Percentiles rank a stretch among this genome's conserved stretches.
phyloP scores from a whole-genome alignment of 345 rosid genomes.

The Hibiscus mutabilis region DNA sequence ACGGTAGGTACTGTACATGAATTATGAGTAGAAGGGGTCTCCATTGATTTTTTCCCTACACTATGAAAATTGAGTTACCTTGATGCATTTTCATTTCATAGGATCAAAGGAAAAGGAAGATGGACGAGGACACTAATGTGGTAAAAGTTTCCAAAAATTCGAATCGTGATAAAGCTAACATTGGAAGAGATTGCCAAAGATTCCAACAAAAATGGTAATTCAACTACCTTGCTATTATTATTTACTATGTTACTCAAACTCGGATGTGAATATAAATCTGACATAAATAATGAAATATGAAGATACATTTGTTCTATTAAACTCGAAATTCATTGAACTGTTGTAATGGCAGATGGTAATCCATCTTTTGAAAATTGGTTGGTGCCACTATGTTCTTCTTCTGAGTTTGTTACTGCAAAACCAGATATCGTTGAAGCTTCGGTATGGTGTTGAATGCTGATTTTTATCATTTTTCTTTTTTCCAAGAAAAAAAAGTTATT shows the following conservation, averaged over 20 bases:
- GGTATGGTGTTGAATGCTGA: too few species aligned
- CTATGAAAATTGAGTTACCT: not conserved
- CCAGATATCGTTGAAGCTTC: too few species aligned
- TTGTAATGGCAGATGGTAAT: not conserved
- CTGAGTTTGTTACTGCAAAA: too few species aligned
- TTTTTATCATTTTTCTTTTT: too few species aligned
- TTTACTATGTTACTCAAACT: too few species aligned
- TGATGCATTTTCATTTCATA: not conserved
- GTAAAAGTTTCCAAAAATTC: too few species aligned
- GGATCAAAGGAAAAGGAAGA: not conserved
- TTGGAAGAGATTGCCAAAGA: not conserved
- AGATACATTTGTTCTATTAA: too few species aligned
- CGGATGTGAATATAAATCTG: too few species aligned
- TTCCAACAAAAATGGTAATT: not conserved
- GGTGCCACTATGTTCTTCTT: too few species aligned
- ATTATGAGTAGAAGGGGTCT: not conserved
- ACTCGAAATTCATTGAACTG: not conserved
- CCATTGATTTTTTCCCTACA: not conserved
- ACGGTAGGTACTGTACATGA: not conserved
- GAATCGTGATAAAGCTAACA: not conserved
- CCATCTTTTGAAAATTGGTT: not conserved
- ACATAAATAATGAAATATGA: too few species aligned
- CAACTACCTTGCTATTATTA: too few species aligned
- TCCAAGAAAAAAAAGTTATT: too few species aligned
- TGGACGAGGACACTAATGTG: not conserved